Evolutionary conservation across 345 rosid species (phyloP).

Genomic region (Syzygium grande): DNA sequence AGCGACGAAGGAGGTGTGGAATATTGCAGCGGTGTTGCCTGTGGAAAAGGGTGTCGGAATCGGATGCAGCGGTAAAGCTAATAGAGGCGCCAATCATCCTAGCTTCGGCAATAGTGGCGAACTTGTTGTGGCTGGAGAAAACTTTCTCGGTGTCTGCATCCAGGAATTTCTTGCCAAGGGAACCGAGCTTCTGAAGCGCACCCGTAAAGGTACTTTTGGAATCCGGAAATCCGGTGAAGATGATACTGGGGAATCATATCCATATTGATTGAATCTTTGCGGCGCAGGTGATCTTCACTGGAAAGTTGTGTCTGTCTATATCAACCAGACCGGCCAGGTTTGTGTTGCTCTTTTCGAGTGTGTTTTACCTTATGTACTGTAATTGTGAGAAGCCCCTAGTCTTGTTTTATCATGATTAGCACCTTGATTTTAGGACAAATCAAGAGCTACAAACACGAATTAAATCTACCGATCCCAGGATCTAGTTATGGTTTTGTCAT

Average conservation of each 20-base stretch:
- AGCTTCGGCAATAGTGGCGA: constrained; percentile 46
- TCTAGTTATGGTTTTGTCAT: not conserved
- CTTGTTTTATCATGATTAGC: not conserved
- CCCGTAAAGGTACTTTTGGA: constrained; percentile 58
- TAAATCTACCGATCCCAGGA: not conserved
- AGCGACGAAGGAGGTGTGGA: constrained; percentile 76
- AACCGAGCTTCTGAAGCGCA: constrained; percentile 80
- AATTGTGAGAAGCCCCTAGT: not conserved
- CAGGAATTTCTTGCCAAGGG: constrained; percentile 79
- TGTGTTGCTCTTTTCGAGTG: not conserved
- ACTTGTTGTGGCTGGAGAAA: constrained; percentile 35
- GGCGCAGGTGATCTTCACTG: constrained; percentile 89
- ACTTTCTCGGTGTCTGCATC: constrained; percentile 44
- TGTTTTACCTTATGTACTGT: not conserved
- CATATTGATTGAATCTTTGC: not conserved
- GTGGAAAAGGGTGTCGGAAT: constrained; percentile 44
- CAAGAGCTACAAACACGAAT: not conserved
- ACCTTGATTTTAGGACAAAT: not conserved
- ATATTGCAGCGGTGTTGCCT: constrained; percentile 67
- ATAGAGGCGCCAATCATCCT: constrained; percentile 21
- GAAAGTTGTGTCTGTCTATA: constrained; percentile 82
- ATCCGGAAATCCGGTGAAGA: not conserved
- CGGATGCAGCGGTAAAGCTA: constrained; percentile 12
- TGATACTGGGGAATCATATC: not conserved
- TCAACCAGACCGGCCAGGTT: constrained; percentile 57